These are phyloP conservation scores for Sporothrix inflata DNA, from an alignment of 2,329 filamentous ascomycete species.

Conservation along the genomic window DNA sequence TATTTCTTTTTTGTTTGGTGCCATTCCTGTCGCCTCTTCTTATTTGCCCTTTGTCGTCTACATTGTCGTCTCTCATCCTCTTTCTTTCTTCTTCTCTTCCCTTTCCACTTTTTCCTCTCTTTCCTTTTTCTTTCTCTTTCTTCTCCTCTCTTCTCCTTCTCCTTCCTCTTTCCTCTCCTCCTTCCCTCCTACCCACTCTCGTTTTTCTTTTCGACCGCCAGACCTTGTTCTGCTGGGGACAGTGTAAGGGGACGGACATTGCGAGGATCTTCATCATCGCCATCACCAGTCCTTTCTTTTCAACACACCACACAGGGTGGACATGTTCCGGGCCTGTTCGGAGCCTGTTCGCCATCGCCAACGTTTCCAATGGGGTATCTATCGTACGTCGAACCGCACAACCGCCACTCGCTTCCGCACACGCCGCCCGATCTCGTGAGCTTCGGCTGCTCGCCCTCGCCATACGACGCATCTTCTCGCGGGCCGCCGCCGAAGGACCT, in stretches of 20 bases:
- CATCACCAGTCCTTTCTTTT: background rate
- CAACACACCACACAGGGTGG: background rate
- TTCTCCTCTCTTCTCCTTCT: background rate
- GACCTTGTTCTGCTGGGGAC: background rate
- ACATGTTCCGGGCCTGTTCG: conserved; percentile 21
- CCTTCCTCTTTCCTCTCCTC: background rate
- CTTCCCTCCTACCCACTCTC: background rate
- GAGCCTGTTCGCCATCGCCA: conserved; percentile 31
- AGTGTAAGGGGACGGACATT: conserved; percentile 8
- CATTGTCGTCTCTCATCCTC: conserved; percentile 3
- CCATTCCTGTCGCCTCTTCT: conserved; percentile 6
- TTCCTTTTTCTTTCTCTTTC: background rate
- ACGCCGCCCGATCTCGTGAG: conserved; percentile 60
- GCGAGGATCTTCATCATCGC: background rate
- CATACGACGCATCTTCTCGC: conserved; percentile 35
- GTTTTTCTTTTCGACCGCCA: background rate
- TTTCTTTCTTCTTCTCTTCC: background rate
- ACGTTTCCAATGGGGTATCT: conserved; percentile 59
- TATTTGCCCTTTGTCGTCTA: conserved; percentile 2
- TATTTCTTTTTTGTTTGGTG: conserved; percentile 19
- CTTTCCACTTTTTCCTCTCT: conserved; percentile 3
- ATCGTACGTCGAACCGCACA: conserved; percentile 54
- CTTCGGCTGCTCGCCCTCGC: conserved; percentile 49
- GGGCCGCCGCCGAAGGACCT: conserved; percentile 45
- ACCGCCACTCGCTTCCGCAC: conserved; percentile 54